A percentile compares a stretch with the other conserved stretches of the same genome.
These are phyloP conservation scores for Mycotypha africana DNA, from an alignment of 371 early-diverging fungal genomes.

Conservation along the genomic window DNA sequence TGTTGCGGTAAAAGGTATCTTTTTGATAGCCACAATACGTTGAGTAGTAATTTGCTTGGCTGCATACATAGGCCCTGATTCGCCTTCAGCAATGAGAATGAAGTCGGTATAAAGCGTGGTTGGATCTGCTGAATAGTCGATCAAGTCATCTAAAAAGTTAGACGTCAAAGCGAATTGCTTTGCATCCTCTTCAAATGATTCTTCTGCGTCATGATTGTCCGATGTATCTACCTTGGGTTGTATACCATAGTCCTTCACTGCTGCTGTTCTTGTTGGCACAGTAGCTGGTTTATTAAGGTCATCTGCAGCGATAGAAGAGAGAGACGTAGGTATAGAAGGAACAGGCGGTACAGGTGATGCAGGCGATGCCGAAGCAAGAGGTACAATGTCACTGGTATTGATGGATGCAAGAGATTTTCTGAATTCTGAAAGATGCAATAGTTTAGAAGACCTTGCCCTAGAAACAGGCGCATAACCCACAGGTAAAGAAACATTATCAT, in stretches of 20 bases:
- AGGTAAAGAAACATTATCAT: constrained; percentile 18
- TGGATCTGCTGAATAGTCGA: constrained; percentile 47
- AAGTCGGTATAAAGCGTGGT: constrained; percentile 42
- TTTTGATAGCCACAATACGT: constrained; percentile 65
- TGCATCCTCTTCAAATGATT: too few relatives aligned
- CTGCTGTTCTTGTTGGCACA: too few relatives aligned
- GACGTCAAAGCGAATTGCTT: too few relatives aligned
- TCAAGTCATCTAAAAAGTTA: constrained; percentile 30
- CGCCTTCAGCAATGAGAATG: constrained; percentile 71
- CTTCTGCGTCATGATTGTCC: too few relatives aligned
- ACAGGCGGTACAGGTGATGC: too few relatives aligned
- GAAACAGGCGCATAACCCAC: constrained; percentile 46
- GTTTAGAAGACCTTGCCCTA: constrained; percentile 37
- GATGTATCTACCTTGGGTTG: too few relatives aligned
- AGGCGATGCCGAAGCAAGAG: too few relatives aligned
- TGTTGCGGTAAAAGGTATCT: constrained; percentile 56
- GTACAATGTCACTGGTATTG: too few relatives aligned
- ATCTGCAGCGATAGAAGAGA: too few relatives aligned
- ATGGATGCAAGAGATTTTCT: constrained; percentile 18
- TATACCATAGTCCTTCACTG: too few relatives aligned
- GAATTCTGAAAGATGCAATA: constrained; percentile 22
- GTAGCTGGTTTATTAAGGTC: too few relatives aligned
- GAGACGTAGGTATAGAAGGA: too few relatives aligned
- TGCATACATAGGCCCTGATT: constrained; percentile 69
- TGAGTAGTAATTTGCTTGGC: constrained; percentile 51